Evolutionary conservation across 2,329 filamentous ascomycete genomes (phyloP), one percentile per base, ranked within the genome.

Genomic region (Ilyonectria destructans): DNA sequence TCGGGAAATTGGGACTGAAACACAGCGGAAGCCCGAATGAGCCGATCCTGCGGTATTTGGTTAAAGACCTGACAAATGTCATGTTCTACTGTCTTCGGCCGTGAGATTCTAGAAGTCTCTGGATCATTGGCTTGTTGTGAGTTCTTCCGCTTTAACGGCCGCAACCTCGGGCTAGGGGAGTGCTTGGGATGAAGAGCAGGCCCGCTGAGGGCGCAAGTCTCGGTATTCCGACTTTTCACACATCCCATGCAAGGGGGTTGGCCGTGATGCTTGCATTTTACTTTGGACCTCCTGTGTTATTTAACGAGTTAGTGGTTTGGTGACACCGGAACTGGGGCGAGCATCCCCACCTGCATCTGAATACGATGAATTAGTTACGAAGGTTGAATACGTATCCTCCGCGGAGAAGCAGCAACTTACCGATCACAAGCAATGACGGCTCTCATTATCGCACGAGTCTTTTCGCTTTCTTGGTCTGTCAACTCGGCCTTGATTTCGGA

Each of bases 1-100:
- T 76, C 74, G 1, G 74, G 73, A 17, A 76, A 76, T 5, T 76
- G 74, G 4, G 71, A 58, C 12, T 74, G 49, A 17, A 75, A 74
- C 0, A 72, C 13, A 4, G 68, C 65, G 1, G 71, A 64, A 0
- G 71, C 71, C 35, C 31, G 52, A 23, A 74, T 67, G 0, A 76
- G 21, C 0, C 58, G 56, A 0, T 61, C 5, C 19, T 71, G 54
- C 0, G 63, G 13, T 0, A 65, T 65, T 1, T 59, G 58, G 10
- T 31, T 5, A 33, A 76, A 74, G 15, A 57, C 59, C 2, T 46
- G 52, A 4, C 46, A 60, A 4, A 73, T 52, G n/a, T 63, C 68
- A 13, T 64, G 63, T 21, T 70, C 58, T 0, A 7, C 3, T 6
- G n/a, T 35, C 1, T 17, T n/a, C 3, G 45, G 13, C 12, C 7